Conservation (phyloP, 139 green algal species). For the Micractinium sp. region DNA sequence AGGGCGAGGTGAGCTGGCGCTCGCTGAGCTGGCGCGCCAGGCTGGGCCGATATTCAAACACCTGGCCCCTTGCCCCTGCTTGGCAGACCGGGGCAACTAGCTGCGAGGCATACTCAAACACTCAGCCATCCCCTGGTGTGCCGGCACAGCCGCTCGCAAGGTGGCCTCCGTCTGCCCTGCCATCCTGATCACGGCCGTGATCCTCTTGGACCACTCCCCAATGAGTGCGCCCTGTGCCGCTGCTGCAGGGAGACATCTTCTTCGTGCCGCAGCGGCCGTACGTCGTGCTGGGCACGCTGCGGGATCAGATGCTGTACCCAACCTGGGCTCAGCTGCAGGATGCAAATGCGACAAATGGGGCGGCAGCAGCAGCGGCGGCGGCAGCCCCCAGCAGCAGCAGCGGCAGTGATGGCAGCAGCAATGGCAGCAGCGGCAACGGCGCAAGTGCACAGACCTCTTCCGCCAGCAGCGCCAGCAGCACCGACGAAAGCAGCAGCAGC, state of each 20-base stretch:
- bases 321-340: constrained; percentile 53
- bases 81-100: no score
- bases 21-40: background rate
- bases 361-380: background rate
- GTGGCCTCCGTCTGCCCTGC: background rate
- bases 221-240: background rate
- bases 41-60: background rate
- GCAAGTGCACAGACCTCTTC: background rate
- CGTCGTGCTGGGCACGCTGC: constrained; percentile 92
- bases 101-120: no score
- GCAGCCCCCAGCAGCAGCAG: constrained; percentile 5
- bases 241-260: constrained; percentile 30
- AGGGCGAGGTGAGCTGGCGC: constrained; percentile 15
- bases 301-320: constrained; percentile 92
- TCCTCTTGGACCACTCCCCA: no score
- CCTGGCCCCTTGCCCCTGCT: no score
- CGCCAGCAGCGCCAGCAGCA: constrained; percentile 11
- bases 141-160: background rate
- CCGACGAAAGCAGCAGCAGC: background rate
- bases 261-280: constrained; percentile 97
- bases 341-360: background rate
- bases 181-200: background rate
- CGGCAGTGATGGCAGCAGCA: constrained; percentile 13
- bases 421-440: constrained; percentile 29
- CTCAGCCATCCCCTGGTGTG: background rate